Evolutionary conservation across 2,329 filamentous ascomycete species (phyloP), one percentile per base, ranked within the genome.

Genomic region (Zalaria obscura): DNA sequence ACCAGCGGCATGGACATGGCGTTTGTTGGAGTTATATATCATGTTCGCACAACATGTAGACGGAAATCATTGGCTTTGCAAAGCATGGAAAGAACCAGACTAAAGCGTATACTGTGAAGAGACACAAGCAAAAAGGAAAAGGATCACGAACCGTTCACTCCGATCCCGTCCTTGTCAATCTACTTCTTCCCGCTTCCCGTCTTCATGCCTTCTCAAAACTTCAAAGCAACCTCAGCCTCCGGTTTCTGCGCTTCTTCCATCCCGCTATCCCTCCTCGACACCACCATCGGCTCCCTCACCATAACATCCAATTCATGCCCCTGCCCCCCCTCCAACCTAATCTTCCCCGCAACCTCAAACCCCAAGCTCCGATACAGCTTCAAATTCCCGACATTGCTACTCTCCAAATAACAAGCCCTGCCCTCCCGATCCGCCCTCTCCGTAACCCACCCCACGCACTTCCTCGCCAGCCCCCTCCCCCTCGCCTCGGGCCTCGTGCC

Each of bases 331-430:
- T 70, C 65, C 52, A 88, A 65, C 55, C 72, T 68, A 49, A 89
- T 73, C 51, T 77, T 72, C 52, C 71, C 72, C 55, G 69, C 70
- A 50, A 72, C 59, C 56, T 77, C 71, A 58, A 89, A 93, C 27
- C 83, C 83, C 59, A 84, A 78, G 59, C 78, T 81, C 49, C 72
- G 65, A 59, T 91, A 93, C 59, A 87, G 85, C 29, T 63, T 59
- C 47, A 77, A 73, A 58, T 89, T 91, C 47, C 64, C 63, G 43
- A 63, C 63, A 44, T 82, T 77, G 56, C 79, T 85, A 47, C 80
- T 84, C 66, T 93, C 84, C 39, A 93, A 73, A 55, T 91, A 93
- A 50, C 82, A 79, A 25, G 78, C 70, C 35, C 73, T 69, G 37
- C 74, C 72, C 53, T 84, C 78, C 10, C 60, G 60, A 56, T 91